These are phyloP conservation scores for Passalora sequoiae DNA, from an alignment of 2,329 filamentous ascomycete species.

Conservation along the genomic window DNA sequence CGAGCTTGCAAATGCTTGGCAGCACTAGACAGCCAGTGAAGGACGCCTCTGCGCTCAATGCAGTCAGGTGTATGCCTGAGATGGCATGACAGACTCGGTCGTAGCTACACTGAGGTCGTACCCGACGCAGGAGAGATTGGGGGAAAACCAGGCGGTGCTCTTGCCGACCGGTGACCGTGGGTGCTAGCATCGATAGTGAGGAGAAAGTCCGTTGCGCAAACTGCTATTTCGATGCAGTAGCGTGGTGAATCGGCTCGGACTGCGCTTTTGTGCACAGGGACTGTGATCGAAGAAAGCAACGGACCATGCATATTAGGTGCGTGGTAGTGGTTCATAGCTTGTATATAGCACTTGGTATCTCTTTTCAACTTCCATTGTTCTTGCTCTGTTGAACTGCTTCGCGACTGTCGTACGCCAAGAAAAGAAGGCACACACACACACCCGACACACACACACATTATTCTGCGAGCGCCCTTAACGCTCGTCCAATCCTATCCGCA, in stretches of 20 bases:
- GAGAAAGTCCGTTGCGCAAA: background rate
- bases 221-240: slow-evolving; percentile 1
- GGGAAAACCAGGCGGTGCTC: background rate
- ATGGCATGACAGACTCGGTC: too few relatives aligned
- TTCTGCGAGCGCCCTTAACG: background rate
- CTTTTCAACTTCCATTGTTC: background rate
- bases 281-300: background rate
- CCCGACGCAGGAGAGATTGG: slow-evolving; percentile 6
- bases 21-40: too few relatives aligned
- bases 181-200: background rate
- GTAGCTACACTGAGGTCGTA: slow-evolving; percentile 5
- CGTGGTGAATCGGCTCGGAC: background rate
- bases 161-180: background rate
- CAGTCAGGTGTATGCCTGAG: background rate
- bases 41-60: too few relatives aligned
- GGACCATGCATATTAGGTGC: background rate
- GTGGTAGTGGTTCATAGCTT: background rate
- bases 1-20: too few relatives aligned
- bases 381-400: background rate
- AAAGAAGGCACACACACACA: too few relatives aligned
- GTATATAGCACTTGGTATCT: slow-evolving; percentile 1
- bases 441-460: too few relatives aligned
- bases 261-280: background rate
- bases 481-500: background rate
- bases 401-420: background rate